phyloP scores from a whole-genome alignment of 108 stramenopile species.

The Schizochytrium sp. region DNA sequence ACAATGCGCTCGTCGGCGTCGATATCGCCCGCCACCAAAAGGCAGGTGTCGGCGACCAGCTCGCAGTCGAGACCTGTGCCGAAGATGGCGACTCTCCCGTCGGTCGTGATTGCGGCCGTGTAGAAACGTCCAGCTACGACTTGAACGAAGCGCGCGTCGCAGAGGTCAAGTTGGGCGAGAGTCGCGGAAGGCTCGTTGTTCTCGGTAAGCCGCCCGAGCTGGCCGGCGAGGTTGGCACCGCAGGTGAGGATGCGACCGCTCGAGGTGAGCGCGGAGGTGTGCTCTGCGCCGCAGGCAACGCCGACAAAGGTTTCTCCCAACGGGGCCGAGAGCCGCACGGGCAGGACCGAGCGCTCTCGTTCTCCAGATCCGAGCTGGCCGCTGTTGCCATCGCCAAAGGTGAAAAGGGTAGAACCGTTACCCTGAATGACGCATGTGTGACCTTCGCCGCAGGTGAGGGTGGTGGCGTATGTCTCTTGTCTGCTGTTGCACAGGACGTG shows the following conservation, averaged over 20 bases:
- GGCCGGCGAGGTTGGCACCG: not conserved
- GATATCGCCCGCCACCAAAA: not conserved
- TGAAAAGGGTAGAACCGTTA: not conserved
- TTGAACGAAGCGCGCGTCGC: not conserved
- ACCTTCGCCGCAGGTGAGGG: not conserved
- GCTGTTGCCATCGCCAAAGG: not conserved
- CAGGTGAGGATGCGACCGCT: not conserved
- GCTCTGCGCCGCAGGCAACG: not conserved
- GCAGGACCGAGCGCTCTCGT: not conserved
- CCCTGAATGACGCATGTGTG: constrained; percentile 3
- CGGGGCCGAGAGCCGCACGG: not conserved
- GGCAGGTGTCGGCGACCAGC: not conserved
- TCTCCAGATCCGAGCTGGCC: constrained; percentile 14
- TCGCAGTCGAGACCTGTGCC: not conserved
- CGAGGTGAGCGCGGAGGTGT: not conserved
- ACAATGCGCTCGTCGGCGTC: not conserved
- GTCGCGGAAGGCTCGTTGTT: not conserved
- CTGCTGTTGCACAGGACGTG: not conserved
- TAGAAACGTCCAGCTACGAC: not conserved
- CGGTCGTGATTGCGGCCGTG: not conserved
- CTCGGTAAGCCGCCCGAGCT: not conserved
- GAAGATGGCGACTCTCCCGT: not conserved
- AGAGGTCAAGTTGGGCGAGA: not conserved
- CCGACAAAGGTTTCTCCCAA: not conserved
- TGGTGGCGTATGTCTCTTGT: not conserved